Evolutionary conservation across 83 land plant species (phyloP).

Genomic region (Isoetes engelmannii): DNA sequence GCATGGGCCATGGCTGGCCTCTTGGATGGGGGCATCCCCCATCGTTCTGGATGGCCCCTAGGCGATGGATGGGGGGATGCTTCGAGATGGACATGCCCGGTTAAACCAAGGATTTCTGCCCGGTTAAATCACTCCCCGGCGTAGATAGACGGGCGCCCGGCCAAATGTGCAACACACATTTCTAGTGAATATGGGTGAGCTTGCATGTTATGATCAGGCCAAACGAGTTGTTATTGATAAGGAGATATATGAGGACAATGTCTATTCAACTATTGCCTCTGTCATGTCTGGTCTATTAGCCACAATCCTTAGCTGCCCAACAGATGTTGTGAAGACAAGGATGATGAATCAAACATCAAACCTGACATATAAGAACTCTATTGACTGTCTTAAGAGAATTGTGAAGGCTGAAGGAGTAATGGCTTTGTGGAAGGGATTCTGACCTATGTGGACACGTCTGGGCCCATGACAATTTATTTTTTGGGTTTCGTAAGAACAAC

Average conservation of each 20-base stretch:
- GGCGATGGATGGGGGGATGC: too few species aligned
- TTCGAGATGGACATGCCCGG: too few species aligned
- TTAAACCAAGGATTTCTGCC: too few species aligned
- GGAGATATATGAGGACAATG: constrained; percentile 47
- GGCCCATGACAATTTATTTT: constrained; percentile 97
- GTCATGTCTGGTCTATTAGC: constrained; percentile 74
- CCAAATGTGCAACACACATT: constrained; percentile 93
- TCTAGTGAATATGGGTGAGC: constrained; percentile 93
- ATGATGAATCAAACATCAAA: constrained; percentile 76
- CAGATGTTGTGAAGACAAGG: constrained; percentile 90
- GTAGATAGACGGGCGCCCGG: too few species aligned
- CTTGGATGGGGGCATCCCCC: too few species aligned
- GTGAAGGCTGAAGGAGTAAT: constrained; percentile 65
- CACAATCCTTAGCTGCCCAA: constrained; percentile 83
- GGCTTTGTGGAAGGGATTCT: constrained; percentile 90
- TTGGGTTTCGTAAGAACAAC: constrained; percentile 86
- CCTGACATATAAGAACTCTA: constrained; percentile 46
- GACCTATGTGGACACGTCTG: constrained; percentile 89
- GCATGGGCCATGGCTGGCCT: too few species aligned
- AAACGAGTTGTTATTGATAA: constrained; percentile 49
- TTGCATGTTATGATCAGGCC: constrained; percentile 85
- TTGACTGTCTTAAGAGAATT: constrained; percentile 73
- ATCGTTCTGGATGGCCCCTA: too few species aligned
- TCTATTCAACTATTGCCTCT: constrained; percentile 67
- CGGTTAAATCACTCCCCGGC: too few species aligned